phyloP scores from a whole-genome alignment of 169 alveolate genomes.

The Cryptosporidium ubiquitum region DNA sequence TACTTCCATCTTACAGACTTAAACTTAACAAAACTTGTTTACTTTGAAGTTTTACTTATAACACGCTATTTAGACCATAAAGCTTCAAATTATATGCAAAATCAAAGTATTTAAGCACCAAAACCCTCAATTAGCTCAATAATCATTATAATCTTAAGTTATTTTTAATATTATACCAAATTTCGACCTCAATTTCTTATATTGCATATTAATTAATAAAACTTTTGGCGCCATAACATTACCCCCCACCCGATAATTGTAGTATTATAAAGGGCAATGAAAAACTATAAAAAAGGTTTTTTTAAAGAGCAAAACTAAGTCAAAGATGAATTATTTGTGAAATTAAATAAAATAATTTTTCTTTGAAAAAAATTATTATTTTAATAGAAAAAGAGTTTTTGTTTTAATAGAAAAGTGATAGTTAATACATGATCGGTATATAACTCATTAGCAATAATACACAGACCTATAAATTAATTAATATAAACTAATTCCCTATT shows the following conservation, averaged over 20 bases:
- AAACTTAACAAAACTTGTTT: not conserved
- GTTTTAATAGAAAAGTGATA: no score
- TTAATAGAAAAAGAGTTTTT: not conserved
- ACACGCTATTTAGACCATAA: not conserved
- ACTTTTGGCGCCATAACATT: not conserved
- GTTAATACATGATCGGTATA: no score
- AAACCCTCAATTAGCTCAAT: not conserved
- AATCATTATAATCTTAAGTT: not conserved
- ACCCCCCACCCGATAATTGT: not conserved
- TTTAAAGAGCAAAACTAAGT: not conserved
- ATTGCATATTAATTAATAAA: not conserved
- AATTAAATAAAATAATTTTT: not conserved
- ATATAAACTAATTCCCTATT: no score
- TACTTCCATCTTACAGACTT: not conserved
- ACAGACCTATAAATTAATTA: no score
- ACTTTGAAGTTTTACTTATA: not conserved
- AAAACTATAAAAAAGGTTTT: not conserved
- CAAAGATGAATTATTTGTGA: constrained; percentile 2
- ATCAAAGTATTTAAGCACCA: not conserved
- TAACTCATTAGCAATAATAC: no score
- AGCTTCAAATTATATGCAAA: not conserved
- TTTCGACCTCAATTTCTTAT: not conserved
- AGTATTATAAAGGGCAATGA: not conserved
- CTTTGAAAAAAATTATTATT: not conserved
- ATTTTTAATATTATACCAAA: not conserved